Evolutionary conservation across 164 flowering plant species (phyloP).

Genomic region (Protea cynaroides): DNA sequence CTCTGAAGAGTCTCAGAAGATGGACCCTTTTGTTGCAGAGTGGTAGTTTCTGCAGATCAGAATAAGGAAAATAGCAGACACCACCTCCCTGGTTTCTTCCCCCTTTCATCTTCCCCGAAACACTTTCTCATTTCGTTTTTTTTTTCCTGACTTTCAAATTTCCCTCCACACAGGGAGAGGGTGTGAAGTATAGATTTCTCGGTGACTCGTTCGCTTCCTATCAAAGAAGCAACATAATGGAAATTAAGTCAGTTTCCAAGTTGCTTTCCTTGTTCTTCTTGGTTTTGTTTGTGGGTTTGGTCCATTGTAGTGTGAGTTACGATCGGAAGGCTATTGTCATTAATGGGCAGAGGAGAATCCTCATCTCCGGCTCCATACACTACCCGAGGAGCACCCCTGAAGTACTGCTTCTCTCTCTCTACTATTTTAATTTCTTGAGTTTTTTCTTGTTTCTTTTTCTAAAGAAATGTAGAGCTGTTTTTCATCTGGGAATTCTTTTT

Average conservation of each 20-base stretch:
- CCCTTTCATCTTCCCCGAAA: not conserved
- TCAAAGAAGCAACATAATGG: constrained; percentile 23
- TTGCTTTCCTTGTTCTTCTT: constrained; percentile 20
- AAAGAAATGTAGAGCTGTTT: not conserved
- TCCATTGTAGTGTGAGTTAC: constrained; percentile 49
- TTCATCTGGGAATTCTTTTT: not conserved
- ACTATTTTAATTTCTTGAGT: not conserved
- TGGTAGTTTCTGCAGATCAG: not conserved
- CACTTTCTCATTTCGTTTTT: not conserved
- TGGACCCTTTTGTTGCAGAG: not conserved
- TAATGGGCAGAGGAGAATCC: constrained; percentile 72
- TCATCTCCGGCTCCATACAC: constrained; percentile 87
- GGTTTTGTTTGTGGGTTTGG: constrained; percentile 25
- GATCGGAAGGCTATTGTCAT: constrained; percentile 66
- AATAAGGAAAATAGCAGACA: not conserved
- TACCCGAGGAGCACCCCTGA: constrained; percentile 94
- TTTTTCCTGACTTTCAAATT: not conserved
- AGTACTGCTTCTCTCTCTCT: constrained; percentile 22
- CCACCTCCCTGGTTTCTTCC: too few species aligned
- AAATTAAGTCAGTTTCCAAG: constrained; percentile 48
- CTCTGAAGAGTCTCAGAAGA: not conserved
- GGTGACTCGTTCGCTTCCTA: not conserved
- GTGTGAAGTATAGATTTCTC: not conserved
- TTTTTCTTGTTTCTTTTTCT: not conserved
- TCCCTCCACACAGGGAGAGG: not conserved